Conservation (phyloP, 2,329 filamentous ascomycete genomes). For the Phaeosphaeria sp. region DNA sequence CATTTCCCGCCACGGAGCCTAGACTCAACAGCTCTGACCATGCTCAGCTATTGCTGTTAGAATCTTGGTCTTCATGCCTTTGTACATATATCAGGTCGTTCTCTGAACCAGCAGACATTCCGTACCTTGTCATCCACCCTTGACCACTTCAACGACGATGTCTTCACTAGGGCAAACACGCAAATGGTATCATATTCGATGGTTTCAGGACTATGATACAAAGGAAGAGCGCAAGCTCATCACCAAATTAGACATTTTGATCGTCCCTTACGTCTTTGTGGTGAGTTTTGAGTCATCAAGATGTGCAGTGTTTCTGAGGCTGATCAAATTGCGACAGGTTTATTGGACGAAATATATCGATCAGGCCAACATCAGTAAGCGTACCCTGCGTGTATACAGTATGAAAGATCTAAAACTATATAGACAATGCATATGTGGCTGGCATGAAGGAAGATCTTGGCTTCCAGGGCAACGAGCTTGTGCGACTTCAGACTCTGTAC, state of each 20-base stretch:
- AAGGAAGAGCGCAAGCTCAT: conserved; percentile 60
- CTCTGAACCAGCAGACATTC: neutral
- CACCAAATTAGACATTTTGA: conserved; percentile 62
- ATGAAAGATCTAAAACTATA: neutral
- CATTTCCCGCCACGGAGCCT: too few species aligned
- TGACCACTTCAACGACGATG: conserved; percentile 3
- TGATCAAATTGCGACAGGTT: neutral
- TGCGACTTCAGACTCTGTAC: conserved; percentile 64
- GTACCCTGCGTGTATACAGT: neutral
- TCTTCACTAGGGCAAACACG: conserved; percentile 11
- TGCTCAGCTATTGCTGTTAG: too few species aligned
- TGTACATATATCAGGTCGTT: too few species aligned
- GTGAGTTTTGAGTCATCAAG: conserved; percentile 58
- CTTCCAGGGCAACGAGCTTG: conserved; percentile 61
- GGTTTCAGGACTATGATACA: conserved; percentile 52
- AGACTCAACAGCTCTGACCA: too few species aligned
- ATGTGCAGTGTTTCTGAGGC: neutral
- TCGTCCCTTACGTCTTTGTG: conserved; percentile 64
- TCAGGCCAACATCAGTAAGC: conserved; percentile 61
- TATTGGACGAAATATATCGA: conserved; percentile 55
- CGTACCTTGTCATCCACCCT: neutral
- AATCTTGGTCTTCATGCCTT: too few species aligned
- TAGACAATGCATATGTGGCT: conserved; percentile 64
- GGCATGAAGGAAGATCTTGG: conserved; percentile 61
- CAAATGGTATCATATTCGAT: conserved; percentile 38